phyloP scores from a whole-genome alignment of 2,329 filamentous ascomycete genomes.

The Dactylellina haptotyla region DNA sequence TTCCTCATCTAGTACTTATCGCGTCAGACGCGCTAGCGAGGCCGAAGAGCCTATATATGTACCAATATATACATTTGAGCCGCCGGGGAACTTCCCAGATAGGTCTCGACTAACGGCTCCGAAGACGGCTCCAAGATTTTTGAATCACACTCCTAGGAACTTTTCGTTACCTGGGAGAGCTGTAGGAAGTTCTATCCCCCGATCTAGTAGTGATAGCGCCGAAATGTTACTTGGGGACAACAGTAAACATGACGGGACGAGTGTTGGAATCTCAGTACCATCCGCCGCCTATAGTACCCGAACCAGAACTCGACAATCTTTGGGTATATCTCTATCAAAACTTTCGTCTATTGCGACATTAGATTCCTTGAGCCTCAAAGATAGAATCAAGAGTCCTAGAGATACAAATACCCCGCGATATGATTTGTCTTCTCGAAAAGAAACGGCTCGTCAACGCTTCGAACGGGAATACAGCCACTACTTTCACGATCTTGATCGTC shows the following conservation, averaged over 20 bases:
- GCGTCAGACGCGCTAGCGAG: conserved; percentile 34
- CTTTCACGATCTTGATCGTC: conserved; percentile 33
- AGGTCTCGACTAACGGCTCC: conserved; percentile 41
- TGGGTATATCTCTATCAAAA: background rate
- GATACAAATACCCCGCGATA: background rate
- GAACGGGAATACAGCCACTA: conserved; percentile 39
- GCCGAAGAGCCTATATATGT: conserved; percentile 39
- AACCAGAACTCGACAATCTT: background rate
- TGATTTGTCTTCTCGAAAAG: background rate
- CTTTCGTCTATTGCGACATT: background rate
- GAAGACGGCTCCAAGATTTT: conserved; percentile 16
- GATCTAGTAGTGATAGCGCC: conserved; percentile 43
- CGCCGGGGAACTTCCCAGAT: conserved; percentile 47
- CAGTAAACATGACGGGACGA: background rate
- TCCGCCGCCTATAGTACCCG: conserved; percentile 9
- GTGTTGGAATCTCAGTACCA: background rate
- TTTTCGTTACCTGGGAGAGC: conserved; percentile 30
- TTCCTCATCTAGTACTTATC: conserved; percentile 21
- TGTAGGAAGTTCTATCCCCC: background rate
- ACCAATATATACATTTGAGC: conserved; percentile 42
- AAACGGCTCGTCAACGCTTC: conserved; percentile 32
- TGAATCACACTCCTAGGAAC: conserved; percentile 41
- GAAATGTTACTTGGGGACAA: conserved; percentile 34
- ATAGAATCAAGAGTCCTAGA: background rate
- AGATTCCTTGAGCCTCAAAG: background rate